These are phyloP conservation scores for Leccinum huronense DNA, from an alignment of 1,284 basidiomycete species.

Conservation along the genomic window DNA sequence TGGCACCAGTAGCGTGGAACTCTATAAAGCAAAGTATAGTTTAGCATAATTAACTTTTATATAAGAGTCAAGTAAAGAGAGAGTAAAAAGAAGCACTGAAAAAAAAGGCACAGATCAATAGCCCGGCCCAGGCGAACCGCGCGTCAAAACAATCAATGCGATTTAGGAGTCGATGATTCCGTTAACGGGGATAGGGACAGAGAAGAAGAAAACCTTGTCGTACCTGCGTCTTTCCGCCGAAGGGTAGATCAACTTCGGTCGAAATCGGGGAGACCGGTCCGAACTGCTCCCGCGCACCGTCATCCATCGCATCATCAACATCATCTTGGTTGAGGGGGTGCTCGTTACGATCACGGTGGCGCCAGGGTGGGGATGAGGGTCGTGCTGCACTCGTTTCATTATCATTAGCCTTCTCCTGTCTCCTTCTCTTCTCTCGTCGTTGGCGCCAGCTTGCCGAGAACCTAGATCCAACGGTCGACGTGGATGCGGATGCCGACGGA, in stretches of 20 bases:
- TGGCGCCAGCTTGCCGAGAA: constrained; percentile 9
- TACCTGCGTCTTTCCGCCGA: constrained; percentile 32
- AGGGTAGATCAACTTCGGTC: constrained; percentile 24
- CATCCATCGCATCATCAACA: neutral
- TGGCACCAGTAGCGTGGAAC: constrained; percentile 21
- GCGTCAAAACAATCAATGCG: constrained; percentile 6
- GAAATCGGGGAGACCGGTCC: constrained; percentile 17
- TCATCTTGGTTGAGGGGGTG: neutral
- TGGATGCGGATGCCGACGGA: neutral
- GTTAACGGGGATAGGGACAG: constrained; percentile 22
- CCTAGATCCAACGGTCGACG: neutral
- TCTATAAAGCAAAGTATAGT: constrained; percentile 17
- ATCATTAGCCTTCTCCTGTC: constrained; percentile 2
- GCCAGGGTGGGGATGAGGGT: neutral
- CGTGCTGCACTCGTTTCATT: neutral
- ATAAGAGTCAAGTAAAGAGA: neutral
- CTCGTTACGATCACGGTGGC: neutral
- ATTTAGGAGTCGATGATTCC: constrained; percentile 10
- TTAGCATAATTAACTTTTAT: neutral
- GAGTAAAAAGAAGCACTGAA: neutral
- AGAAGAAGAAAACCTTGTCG: constrained; percentile 14
- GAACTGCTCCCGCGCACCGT: constrained; percentile 13
- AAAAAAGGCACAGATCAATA: constrained; percentile 20
- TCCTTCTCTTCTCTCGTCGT: constrained; percentile 5
- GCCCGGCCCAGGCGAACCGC: neutral